phyloP scores from a whole-genome alignment of 2,329 filamentous ascomycete genomes.

The Cladosporium cucumerinum region DNA sequence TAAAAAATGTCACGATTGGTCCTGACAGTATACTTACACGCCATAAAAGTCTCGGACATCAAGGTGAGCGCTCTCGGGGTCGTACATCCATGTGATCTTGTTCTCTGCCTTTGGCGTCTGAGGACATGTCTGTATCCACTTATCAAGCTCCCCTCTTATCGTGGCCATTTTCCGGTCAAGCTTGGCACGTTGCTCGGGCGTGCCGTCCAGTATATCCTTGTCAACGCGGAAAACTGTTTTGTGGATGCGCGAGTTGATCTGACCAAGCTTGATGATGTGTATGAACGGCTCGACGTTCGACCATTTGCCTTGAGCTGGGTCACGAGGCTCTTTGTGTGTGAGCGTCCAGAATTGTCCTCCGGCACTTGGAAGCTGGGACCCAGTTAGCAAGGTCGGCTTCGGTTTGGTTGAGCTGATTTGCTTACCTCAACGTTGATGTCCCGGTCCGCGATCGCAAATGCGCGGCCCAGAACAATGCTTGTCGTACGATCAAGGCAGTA shows the following conservation, averaged over 20 bases:
- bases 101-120: constrained; percentile 7
- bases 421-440: constrained; percentile 19
- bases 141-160: constrained; percentile 2
- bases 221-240: constrained; percentile 13
- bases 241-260: constrained; percentile 11
- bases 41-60: constrained; percentile 12
- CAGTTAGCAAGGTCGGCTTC: neutral
- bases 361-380: neutral
- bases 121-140: constrained; percentile 7
- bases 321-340: constrained; percentile 8
- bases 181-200: neutral
- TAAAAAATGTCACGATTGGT: neutral
- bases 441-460: constrained; percentile 37
- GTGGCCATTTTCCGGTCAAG: constrained; percentile 10
- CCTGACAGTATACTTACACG: neutral
- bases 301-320: constrained; percentile 2
- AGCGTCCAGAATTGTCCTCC: constrained; percentile 13
- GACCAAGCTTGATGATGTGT: constrained; percentile 12
- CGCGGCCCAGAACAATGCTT: constrained; percentile 35
- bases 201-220: neutral
- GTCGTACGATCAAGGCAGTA: constrained; percentile 38
- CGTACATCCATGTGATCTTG: constrained; percentile 14
- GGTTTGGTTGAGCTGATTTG: neutral
- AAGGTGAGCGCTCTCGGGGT: neutral
- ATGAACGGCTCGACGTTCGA: constrained; percentile 13